Base-by-base conservation (phyloP, 495 filamentous ascomycete species). In the Sphaerosporella brunnea region DNA sequence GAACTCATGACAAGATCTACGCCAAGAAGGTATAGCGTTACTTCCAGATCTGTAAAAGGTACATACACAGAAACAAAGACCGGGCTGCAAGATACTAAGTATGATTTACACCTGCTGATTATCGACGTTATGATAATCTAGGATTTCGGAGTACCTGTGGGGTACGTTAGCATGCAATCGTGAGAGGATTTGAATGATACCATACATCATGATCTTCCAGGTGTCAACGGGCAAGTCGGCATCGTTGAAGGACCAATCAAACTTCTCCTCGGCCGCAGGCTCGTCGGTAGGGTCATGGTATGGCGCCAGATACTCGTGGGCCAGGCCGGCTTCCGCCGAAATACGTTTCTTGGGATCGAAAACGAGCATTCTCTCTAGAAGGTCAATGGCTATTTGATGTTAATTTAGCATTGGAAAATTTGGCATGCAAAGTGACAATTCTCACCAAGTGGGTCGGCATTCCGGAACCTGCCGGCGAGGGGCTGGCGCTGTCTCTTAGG, bases 191-290 rank as follows among this genome's bases (percentile, higher is more conserved):
- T 47, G 24, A 25, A 34, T 21, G 1, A 19, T 5, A 3, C 16
- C 23, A 55, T 72, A 96, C 90, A 97, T 97, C 90, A 96, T 97
- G 62, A 97, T 95, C 67, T 96, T 96, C 90, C 90, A 97, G n/a
- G 92, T 94, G 58, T 97, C 90, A 34, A 96, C 85, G 0, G 90
- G 90, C 48, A 97, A 66, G 67, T 97, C 90, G 26, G 90, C 92
- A 62, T 97, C 88, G 63, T 95, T 97, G 67, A 97, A 97, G n/a
- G 86, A 93, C 90, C 90, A 97, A 62, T 97, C 90, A 58, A 97
- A 97, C 68, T 92, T 96, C 71, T 95, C 88, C 49, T 93, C 83
- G 20, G 90, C 84, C 10, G 83, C 81, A 5, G 90, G 90, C 68
- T 97, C 90, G 60, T 97, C 90, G 15, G 80, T 86, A 11, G 88